Evolutionary conservation across 306 rosid species (phyloP).

Genomic region (Neltuma alba): DNA sequence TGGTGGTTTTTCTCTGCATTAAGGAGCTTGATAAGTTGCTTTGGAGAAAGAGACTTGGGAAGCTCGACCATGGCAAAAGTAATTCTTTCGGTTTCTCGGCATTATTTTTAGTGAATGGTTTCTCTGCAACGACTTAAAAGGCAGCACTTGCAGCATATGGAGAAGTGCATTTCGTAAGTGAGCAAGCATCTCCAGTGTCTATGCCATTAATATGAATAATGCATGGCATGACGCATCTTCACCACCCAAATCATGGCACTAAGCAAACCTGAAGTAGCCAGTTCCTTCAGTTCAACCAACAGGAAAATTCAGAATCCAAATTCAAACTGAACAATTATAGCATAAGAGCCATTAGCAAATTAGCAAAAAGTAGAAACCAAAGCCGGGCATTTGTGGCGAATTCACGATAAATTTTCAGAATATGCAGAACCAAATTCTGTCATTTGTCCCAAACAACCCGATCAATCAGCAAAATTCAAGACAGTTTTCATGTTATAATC

Average conservation of each 20-base stretch:
- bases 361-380: not conserved
- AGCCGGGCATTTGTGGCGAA: too few relatives aligned
- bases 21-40: constrained; percentile 68
- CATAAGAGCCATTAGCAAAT: not conserved
- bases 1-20: constrained; percentile 58
- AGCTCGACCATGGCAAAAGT: constrained; percentile 62
- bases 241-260: not conserved
- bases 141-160: not conserved
- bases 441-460: too few relatives aligned
- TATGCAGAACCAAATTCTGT: too few relatives aligned
- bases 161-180: not conserved
- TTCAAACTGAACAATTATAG: not conserved
- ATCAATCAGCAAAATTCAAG: too few relatives aligned
- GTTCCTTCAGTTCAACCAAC: not conserved
- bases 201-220: not conserved
- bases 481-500: too few relatives aligned
- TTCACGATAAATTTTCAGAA: not conserved
- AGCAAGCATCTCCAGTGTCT: not conserved
- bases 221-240: not conserved
- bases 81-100: not conserved
- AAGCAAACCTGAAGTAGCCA: not conserved
- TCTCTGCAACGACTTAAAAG: not conserved
- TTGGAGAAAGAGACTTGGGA: constrained; percentile 62
- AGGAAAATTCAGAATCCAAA: not conserved
- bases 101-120: not conserved